phyloP scores from a whole-genome alignment of 768 basidiomycete species.

The Pisolithus microcarpus region DNA sequence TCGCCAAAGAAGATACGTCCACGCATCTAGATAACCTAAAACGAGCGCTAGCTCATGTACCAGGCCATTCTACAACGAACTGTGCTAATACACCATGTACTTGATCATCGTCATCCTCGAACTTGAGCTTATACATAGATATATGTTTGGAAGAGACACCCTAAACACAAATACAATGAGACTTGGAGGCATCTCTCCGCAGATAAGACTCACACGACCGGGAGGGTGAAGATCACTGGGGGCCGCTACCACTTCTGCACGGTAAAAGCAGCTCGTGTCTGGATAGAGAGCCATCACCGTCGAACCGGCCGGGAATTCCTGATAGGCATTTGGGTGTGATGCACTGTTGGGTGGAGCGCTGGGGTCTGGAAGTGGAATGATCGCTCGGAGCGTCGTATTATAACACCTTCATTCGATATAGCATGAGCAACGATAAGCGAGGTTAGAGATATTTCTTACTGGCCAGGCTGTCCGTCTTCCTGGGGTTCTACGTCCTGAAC shows the following conservation, averaged over 20 bases:
- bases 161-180: slow-evolving; percentile 8
- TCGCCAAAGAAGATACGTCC: neutral
- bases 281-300: slow-evolving; percentile 86
- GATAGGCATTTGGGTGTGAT: slow-evolving; percentile 62
- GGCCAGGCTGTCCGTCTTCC: slow-evolving; percentile 70
- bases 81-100: slow-evolving; percentile 71
- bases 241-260: slow-evolving; percentile 72
- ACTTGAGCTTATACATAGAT: slow-evolving; percentile 70
- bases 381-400: slow-evolving; percentile 58
- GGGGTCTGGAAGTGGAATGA: slow-evolving; percentile 78
- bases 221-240: slow-evolving; percentile 39
- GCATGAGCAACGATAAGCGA: neutral
- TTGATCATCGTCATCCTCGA: slow-evolving; percentile 85
- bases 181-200: neutral
- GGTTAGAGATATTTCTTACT: slow-evolving; percentile 21
- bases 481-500: slow-evolving; percentile 82
- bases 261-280: slow-evolving; percentile 87
- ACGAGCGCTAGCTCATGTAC: slow-evolving; percentile 11
- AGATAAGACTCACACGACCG: slow-evolving; percentile 29
- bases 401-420: slow-evolving; percentile 41
- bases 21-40: neutral
- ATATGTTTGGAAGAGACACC: slow-evolving; percentile 38
- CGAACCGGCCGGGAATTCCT: slow-evolving; percentile 61
- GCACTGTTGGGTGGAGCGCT: slow-evolving; percentile 48
- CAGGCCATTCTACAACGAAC: slow-evolving; percentile 79